Base-by-base conservation (phyloP, 2,329 filamentous ascomycete species). In the Neonectria ditissima region DNA sequence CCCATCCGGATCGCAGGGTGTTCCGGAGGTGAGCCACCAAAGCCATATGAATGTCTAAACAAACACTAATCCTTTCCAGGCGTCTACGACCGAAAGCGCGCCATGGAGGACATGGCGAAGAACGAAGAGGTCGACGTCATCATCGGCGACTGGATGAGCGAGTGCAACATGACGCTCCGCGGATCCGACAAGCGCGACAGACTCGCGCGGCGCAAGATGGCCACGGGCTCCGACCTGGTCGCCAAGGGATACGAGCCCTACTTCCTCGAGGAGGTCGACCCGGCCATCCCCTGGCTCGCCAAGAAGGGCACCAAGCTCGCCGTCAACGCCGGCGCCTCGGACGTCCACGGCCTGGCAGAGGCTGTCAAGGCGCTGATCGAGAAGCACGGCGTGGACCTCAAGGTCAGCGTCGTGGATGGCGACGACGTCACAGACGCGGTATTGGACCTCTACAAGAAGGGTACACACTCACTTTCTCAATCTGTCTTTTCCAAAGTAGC, bases 161-260 rank as follows among this genome's bases (percentile, higher is more conserved):
- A 75, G 53, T 69, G 63, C 55, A 75, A 74, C 55, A 75, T 76
- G 73, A 73, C 73, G 5, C 69, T 74, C 34, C 69, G 70, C 28
- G 73, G 73, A 47, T 69, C 71, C 48, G 70, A 74, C 66, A 75
- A 75, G 64, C 67, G 69, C 4, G 68, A 74, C 59, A 61, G 58
- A 9, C 66, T 73, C 5, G 68, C 68, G 41, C 65, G 70, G 16
- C 63, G 65, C 13, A 60, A 68, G 14, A 70, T 72, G 62, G 65
- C 73, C 9, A 77, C 76, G 6, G 75, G 69, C 11, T 69, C 68
- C 71, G 57, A 66, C 1, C 58, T 68, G 1, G 68, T 72, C 9
- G 67, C 70, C n/a, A 73, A 73, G 60, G 69, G 30, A 79, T 83
- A 51, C 83, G 83, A 83, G 80, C 84, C 59, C 72, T 66, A 75